A percentile compares a stretch with the other conserved stretches of the same genome.
Conservation (phyloP, 2,329 filamentous ascomycete species). For the Xylaria sp. region DNA sequence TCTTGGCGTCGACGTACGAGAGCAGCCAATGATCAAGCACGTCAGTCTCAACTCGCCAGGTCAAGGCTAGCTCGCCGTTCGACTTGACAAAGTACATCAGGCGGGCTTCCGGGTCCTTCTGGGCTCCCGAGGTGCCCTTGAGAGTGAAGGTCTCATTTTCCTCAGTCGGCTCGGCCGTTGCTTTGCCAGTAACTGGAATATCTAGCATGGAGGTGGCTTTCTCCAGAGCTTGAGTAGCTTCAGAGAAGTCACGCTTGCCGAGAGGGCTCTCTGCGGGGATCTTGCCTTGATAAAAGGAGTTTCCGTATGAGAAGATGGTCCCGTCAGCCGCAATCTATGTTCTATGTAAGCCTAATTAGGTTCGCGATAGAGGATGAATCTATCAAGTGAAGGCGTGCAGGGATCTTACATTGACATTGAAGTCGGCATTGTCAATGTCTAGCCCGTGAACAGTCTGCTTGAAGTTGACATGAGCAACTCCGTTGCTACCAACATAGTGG, state of each 20-base stretch:
- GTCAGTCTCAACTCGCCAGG: conserved; percentile 70
- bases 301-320: conserved; percentile 67
- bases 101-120: conserved; percentile 64
- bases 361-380: neutral
- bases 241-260: conserved; percentile 56
- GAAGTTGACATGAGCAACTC: conserved; percentile 68
- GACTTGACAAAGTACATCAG: conserved; percentile 65
- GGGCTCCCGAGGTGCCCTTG: conserved; percentile 60
- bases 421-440: conserved; percentile 70
- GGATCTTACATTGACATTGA: conserved; percentile 68
- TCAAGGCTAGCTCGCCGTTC: conserved; percentile 60
- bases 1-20: conserved; percentile 65
- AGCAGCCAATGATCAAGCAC: conserved; percentile 68
- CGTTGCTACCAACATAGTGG: conserved; percentile 65
- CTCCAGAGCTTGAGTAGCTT: conserved; percentile 58
- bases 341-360: conserved; percentile 29
- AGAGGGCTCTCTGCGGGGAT: conserved; percentile 55
- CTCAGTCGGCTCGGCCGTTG: conserved; percentile 54
- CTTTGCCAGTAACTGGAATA: conserved; percentile 55
- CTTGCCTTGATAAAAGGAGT: conserved; percentile 58
- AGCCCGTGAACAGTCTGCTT: conserved; percentile 68
- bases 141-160: conserved; percentile 57
- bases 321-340: conserved; percentile 62
- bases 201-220: conserved; percentile 54
- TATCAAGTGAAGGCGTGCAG: neutral